Percentiles rank a stretch among this genome's conserved stretches.
phyloP scores from a whole-genome alignment of 345 rosid species.

The Populus davidiana region DNA sequence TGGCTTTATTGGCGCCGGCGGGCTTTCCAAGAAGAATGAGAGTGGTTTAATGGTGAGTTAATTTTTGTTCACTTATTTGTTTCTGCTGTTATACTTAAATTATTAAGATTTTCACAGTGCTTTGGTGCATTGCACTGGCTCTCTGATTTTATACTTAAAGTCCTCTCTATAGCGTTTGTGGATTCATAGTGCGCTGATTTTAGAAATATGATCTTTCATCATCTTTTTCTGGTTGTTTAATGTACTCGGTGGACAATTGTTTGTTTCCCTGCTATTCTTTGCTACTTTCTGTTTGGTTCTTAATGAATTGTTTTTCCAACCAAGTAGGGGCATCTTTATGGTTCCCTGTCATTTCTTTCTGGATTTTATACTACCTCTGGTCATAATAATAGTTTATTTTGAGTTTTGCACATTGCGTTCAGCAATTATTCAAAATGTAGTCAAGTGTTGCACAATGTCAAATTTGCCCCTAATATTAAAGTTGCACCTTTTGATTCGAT shows the following conservation, averaged over 20 bases:
- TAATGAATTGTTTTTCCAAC: too few species aligned
- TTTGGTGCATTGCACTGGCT: neutral
- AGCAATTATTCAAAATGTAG: too few species aligned
- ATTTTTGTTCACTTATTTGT: neutral
- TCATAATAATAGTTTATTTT: too few species aligned
- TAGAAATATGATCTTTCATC: neutral
- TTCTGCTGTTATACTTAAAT: neutral
- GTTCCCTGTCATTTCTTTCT: neutral
- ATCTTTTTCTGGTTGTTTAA: neutral
- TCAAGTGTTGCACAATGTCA: too few species aligned
- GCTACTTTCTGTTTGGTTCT: neutral
- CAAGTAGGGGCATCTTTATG: too few species aligned
- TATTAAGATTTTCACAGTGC: neutral
- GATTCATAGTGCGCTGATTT: neutral
- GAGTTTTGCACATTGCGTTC: too few species aligned
- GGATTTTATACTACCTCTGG: neutral
- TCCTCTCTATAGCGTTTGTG: too few species aligned
- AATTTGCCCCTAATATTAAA: too few species aligned
- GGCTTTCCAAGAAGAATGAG: slow-evolving; percentile 46
- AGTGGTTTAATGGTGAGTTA: slow-evolving; percentile 40
- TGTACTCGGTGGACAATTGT: neutral
- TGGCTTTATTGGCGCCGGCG: slow-evolving; percentile 67
- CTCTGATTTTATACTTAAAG: neutral
- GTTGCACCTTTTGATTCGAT: too few species aligned
- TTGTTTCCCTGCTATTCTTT: neutral